Evolutionary conservation across 176 grass and related monocot species (phyloP).

Genomic region (Miscanthus lutarioriparius): DNA sequence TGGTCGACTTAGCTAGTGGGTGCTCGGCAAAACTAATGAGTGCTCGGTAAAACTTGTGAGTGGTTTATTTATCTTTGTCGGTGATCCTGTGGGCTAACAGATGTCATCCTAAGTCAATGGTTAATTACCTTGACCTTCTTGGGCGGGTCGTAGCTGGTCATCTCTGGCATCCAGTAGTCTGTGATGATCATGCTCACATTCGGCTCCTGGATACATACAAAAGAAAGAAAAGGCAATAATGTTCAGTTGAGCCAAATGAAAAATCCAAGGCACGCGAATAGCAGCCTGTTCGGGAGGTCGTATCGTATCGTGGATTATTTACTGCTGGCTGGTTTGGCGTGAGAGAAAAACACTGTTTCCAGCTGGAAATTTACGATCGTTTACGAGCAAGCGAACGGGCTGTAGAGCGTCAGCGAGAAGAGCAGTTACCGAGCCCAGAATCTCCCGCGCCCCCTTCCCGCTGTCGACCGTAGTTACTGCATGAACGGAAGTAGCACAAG

Average conservation of each 20-base stretch:
- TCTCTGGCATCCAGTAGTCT: slow-evolving; percentile 56
- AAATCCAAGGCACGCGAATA: not conserved
- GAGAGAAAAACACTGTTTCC: too few species aligned
- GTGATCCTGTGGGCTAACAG: too few species aligned
- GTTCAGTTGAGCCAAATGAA: not conserved
- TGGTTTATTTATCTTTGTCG: too few species aligned
- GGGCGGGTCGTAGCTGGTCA: slow-evolving; percentile 51
- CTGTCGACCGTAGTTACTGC: slow-evolving; percentile 52
- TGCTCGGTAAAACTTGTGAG: too few species aligned
- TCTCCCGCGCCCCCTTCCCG: slow-evolving; percentile 46
- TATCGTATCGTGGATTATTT: too few species aligned
- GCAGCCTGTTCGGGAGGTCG: too few species aligned
- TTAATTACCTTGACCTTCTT: slow-evolving; percentile 47
- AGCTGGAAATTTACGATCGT: too few species aligned
- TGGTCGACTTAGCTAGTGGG: too few species aligned
- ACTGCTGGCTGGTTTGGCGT: too few species aligned
- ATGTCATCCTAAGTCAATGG: not conserved
- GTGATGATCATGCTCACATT: slow-evolving; percentile 59
- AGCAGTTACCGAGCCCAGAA: slow-evolving; percentile 11
- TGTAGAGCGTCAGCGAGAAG: too few species aligned
- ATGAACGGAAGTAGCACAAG: not conserved
- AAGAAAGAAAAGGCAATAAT: not conserved
- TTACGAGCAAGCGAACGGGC: too few species aligned
- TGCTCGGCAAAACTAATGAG: too few species aligned
- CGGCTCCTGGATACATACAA: slow-evolving; percentile 18